Evolutionary conservation across 2,329 filamentous ascomycete genomes (phyloP).

Genomic region (Fusarium beomiforme): DNA sequence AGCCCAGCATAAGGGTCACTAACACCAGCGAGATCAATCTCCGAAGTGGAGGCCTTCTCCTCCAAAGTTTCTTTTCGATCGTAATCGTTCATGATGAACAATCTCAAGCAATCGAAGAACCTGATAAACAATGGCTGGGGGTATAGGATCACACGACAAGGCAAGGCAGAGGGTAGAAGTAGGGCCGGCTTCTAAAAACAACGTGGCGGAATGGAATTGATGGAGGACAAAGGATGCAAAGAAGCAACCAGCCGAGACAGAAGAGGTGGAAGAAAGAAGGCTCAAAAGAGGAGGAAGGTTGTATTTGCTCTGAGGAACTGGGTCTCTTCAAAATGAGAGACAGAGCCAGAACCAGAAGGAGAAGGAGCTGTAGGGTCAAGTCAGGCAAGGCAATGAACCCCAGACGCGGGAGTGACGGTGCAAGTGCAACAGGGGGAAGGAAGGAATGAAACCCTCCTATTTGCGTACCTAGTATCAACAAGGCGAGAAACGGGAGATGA

Average conservation of each 20-base stretch:
- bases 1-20: slow-evolving; percentile 67
- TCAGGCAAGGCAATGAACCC: slow-evolving; percentile 7
- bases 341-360: slow-evolving; percentile 1
- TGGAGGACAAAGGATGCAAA: slow-evolving; percentile 29
- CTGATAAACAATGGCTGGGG: neutral
- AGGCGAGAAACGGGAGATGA: slow-evolving; percentile 19
- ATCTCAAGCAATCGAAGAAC: neutral
- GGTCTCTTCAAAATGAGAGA: slow-evolving; percentile 38
- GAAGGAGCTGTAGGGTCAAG: neutral
- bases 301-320: neutral
- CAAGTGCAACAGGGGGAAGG: slow-evolving; percentile 14
- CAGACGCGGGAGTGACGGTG: slow-evolving; percentile 41
- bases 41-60: slow-evolving; percentile 45
- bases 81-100: slow-evolving; percentile 46
- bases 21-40: slow-evolving; percentile 37
- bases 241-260: slow-evolving; percentile 36
- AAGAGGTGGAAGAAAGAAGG: slow-evolving; percentile 8
- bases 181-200: slow-evolving; percentile 15
- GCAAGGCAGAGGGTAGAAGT: slow-evolving; percentile 14
- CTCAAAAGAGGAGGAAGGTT: slow-evolving; percentile 4
- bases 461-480: slow-evolving; percentile 37
- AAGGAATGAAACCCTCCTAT: slow-evolving; percentile 2
- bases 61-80: slow-evolving; percentile 46
- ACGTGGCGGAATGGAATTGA: slow-evolving; percentile 36
- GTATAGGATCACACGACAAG: slow-evolving; percentile 9